These are phyloP conservation scores for Melampsora americana DNA, from an alignment of 1,284 basidiomycete genomes.

Conservation along the genomic window DNA sequence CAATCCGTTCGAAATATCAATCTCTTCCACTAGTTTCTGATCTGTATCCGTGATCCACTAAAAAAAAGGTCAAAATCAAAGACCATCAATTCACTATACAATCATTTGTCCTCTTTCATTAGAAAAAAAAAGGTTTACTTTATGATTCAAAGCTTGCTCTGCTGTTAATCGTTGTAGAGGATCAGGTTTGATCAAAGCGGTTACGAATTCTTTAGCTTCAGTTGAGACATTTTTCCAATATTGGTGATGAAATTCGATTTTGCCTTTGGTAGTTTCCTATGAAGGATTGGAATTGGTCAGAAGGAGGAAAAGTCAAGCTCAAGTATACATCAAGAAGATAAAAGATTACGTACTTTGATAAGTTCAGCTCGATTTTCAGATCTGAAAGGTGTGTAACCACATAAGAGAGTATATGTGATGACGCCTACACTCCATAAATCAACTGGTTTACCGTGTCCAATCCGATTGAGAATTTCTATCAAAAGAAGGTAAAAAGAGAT, in stretches of 20 bases:
- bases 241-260: constrained; percentile 29
- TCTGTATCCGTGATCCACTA: constrained; percentile 18
- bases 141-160: constrained; percentile 66
- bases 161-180: constrained; percentile 71
- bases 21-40: background rate
- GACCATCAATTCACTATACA: background rate
- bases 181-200: constrained; percentile 68
- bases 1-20: constrained; percentile 31
- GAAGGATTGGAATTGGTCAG: no score
- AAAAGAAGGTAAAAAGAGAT: constrained; percentile 20
- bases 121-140: constrained; percentile 54
- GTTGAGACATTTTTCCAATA: constrained; percentile 27
- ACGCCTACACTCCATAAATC: constrained; percentile 94
- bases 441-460: constrained; percentile 83
- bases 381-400: constrained; percentile 89
- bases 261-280: constrained; percentile 17
- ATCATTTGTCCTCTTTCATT: background rate
- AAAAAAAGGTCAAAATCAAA: background rate
- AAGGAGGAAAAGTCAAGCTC: background rate
- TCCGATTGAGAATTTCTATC: constrained; percentile 73
- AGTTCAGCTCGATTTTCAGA: constrained; percentile 74
- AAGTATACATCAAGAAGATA: background rate
- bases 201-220: constrained; percentile 77
- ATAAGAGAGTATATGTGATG: constrained; percentile 77
- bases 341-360: constrained; percentile 66